Evolutionary conservation across 179 eudicot species (phyloP).

Genomic region (Silene noctiflora): DNA sequence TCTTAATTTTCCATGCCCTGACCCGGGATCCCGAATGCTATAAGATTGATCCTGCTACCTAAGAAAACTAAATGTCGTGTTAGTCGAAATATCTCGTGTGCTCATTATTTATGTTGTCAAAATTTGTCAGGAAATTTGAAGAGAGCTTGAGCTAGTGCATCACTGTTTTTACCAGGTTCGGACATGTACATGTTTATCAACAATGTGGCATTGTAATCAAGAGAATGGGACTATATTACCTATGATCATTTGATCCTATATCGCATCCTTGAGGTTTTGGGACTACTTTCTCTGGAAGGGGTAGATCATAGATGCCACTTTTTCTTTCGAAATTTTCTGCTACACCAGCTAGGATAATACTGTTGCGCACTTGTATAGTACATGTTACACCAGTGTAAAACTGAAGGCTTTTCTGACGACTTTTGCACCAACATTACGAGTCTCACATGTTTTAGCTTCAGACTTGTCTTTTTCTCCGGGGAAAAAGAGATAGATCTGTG

Average conservation of each 20-base stretch:
- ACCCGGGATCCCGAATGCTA: no score
- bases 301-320: conserved; percentile 1
- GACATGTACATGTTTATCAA: background rate
- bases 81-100: background rate
- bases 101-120: background rate
- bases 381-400: conserved; percentile 9
- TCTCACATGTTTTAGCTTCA: background rate
- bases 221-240: background rate
- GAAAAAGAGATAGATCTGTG: background rate
- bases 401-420: background rate
- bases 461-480: no score
- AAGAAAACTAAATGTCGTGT: no score
- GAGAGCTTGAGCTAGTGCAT: background rate
- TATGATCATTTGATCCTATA: background rate
- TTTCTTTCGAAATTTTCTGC: background rate
- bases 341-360: background rate
- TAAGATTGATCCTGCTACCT: no score
- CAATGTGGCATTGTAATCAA: background rate
- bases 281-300: conserved; percentile 2
- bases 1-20: no score
- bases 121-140: background rate
- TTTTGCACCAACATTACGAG: background rate
- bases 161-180: background rate
- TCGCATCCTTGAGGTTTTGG: background rate
- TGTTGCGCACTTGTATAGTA: background rate